phyloP scores from a whole-genome alignment of 768 basidiomycete species.

The Cystobasidium ongulense region DNA sequence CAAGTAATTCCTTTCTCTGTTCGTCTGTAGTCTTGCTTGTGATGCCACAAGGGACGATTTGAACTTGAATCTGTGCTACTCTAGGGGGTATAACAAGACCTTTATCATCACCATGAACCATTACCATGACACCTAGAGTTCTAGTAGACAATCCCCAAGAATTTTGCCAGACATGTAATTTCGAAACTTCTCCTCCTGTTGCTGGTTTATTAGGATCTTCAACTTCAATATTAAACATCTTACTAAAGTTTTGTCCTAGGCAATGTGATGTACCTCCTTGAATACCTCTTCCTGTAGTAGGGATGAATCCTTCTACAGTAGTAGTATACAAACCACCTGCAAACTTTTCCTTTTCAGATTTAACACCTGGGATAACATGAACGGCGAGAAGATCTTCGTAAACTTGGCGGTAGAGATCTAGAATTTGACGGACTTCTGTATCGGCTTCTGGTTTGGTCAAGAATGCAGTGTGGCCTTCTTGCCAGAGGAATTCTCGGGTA shows the following conservation, averaged over 20 bases:
- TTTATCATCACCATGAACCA: constrained; percentile 97
- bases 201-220: constrained; percentile 65
- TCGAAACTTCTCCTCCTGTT: constrained; percentile 52
- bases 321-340: constrained; percentile 97
- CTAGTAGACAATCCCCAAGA: constrained; percentile 97
- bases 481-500: constrained; percentile 99
- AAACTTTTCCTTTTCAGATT: constrained; percentile 99
- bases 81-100: constrained; percentile 94
- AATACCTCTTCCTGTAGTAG: constrained; percentile 92
- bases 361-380: constrained; percentile 90
- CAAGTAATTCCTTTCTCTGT: constrained; percentile 61
- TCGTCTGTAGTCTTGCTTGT: constrained; percentile 63
- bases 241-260: constrained; percentile 96
- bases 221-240: constrained; percentile 96
- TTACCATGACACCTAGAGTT: constrained; percentile 96
- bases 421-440: constrained; percentile 79
- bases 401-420: constrained; percentile 88
- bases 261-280: constrained; percentile 97
- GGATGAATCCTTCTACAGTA: constrained; percentile 94
- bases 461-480: constrained; percentile 96
- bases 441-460: constrained; percentile 84
- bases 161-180: constrained; percentile 91
- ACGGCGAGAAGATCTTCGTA: constrained; percentile 96
- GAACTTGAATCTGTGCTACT: constrained; percentile 83
- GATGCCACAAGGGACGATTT: constrained; percentile 88